Evolutionary conservation across 805 yeast species (phyloP), one percentile per base, ranked within the genome.

Genomic region (Helenozyma baotianmanensis): DNA sequence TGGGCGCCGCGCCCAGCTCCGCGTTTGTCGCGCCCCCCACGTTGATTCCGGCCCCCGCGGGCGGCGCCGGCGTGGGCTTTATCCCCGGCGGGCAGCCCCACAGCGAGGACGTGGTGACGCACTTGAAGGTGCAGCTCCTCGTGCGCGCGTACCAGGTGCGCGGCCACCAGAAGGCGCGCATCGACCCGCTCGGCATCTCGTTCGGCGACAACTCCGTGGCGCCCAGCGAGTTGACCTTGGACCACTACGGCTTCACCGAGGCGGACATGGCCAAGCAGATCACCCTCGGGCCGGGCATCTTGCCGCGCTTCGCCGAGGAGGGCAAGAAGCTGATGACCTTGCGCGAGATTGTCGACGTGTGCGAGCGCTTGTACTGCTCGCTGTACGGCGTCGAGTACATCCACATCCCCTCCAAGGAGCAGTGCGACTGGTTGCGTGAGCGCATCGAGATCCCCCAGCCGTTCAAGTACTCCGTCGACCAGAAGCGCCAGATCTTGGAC

Each of bases 111-210:
- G 86, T 89, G 27, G 73, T 83, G 44, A 74, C 85, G 42, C 97
- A 92, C 61, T 76, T 92, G 72, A 92, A 92, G 63, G 94, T 88
- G 12, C 99, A 92, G 72, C 76, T 92, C 50, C 74, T 92, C 51
- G 97, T 94, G 43, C 84, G 99, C 63, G 98, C 98, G 19, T 92
- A 89, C 68, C 98, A 92, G 70, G 98, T 92, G 33, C 80, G 97
- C 64, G 99, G 98, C 48, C 99, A 92, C 63, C 83, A 81, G 62
- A 86, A 85, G 69, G 97, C 97, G 28, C 82, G 80, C 51, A 81
- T 88, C 42, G 99, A 92, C 63, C 99, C 99, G n/a, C 70, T 92
- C 55, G 90, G 83, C 23, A 83, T 90, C 54, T 78, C 89, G 13
- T 85, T 80, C 56, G 97, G 92, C 49, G 84, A 78, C 53, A 76